A percentile compares a stretch with the other conserved stretches of the same genome.
Evolutionary conservation across 306 rosid species (phyloP).

Genomic region (Ormosia semicastrata): DNA sequence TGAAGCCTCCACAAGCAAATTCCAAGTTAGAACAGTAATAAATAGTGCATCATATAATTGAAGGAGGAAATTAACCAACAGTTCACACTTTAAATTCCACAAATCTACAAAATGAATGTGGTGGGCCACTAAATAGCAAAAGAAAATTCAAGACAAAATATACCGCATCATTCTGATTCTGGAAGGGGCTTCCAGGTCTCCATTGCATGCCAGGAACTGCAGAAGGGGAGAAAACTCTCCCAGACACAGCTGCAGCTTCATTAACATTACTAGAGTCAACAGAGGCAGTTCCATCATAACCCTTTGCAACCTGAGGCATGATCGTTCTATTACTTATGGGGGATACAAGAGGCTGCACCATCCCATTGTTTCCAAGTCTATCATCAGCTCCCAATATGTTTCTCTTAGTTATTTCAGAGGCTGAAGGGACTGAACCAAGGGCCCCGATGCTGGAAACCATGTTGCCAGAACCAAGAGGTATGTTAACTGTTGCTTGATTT

Average conservation of each 20-base stretch:
- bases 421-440: slow-evolving; percentile 58
- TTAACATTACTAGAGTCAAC: slow-evolving; percentile 51
- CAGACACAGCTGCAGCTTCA: slow-evolving; percentile 63
- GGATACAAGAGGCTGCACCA: slow-evolving; percentile 62
- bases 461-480: slow-evolving; percentile 55
- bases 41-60: neutral
- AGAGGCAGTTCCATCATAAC: slow-evolving; percentile 54
- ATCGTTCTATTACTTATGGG: slow-evolving; percentile 60
- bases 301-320: slow-evolving; percentile 60
- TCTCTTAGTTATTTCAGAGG: slow-evolving; percentile 66
- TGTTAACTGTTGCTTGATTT: slow-evolving; percentile 50
- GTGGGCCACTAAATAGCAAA: slow-evolving; percentile 3
- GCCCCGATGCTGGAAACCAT: slow-evolving; percentile 54
- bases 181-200: slow-evolving; percentile 82
- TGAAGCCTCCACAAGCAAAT: neutral
- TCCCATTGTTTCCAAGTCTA: slow-evolving; percentile 60
- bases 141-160: slow-evolving; percentile 1
- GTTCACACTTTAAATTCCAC: neutral
- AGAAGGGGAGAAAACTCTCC: slow-evolving; percentile 75
- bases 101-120: slow-evolving; percentile 1
- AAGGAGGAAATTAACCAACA: neutral
- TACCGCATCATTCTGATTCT: slow-evolving; percentile 67
- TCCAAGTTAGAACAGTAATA: neutral
- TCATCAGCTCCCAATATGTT: slow-evolving; percentile 72
- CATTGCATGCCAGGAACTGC: slow-evolving; percentile 71